Evolutionary conservation across 768 basidiomycete genomes (phyloP), one percentile per base, ranked within the genome.

Genomic region (Hygrophorus russula): DNA sequence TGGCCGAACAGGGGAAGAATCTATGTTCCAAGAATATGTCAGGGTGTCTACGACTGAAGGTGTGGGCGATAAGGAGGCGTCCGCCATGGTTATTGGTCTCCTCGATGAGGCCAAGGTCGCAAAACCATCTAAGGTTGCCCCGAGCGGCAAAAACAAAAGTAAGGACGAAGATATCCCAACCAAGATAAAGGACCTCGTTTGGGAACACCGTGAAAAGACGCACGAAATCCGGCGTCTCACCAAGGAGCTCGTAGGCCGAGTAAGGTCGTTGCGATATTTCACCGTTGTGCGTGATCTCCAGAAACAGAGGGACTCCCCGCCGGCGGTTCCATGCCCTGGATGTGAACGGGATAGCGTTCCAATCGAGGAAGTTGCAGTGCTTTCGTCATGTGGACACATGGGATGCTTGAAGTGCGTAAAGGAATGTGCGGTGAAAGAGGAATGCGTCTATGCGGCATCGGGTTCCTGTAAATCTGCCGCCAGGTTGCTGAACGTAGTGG

Each of bases 351-450:
- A 72, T 37, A 64, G 65, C 45, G 60, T 86, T 30, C 76, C 76
- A 2, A 68, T 81, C 49, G 64, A 69, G 8, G 82, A 91, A 42
- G 68, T 89, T 44, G 82, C 88, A 15, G 82, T 96, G 3, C 69
- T 94, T 28, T 93, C 91, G 4, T 90, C 88, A 15, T 97, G 92
- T 51, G 92, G 92, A 6, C 92, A 97, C 57, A 80, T 76, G 55
- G 90, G 92, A 2, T 92, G 89, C 53, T 58, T 75, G 51, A 60
- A 68, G 2, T 92, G 89, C 55, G 84, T 96, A 49, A 71, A 65
- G 48, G 62, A 66, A 13, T 77, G 76, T 34, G 90, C 91, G 2
- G 78, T 80, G 48, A 73, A 69, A 39, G 86, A 91, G 56, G 80
- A 83, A 53, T 96, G 91, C 53, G 79, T 92, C 19, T 80, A 84